Evolutionary conservation across 2,329 filamentous ascomycete genomes (phyloP), one percentile per base, ranked within the genome.

Genomic region (Aspergillus quadricinctus): DNA sequence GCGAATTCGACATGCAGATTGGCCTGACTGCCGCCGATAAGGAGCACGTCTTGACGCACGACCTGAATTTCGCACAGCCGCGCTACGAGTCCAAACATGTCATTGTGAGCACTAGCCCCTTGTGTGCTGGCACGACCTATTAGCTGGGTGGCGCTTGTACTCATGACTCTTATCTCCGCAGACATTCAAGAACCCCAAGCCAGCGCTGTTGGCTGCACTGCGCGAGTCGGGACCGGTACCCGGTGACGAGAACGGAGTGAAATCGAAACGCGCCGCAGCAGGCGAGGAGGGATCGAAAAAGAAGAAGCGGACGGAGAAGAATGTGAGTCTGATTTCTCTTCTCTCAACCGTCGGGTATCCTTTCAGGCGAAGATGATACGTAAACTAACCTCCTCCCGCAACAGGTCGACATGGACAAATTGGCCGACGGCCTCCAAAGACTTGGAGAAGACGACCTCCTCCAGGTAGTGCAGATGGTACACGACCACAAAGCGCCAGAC

Each of bases 401-500:
- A 55, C 55, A 84, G 75, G 80, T 89, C 64, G 94, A 99, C 74
- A 94, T 96, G 80, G 94, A 99, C 80, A 97, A 96, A 81, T 85
- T 99, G 66, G 94, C 93, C 31, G 92, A 97, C 57, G 92, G 88
- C 0, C 80, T 99, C 57, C 87, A 93, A 72, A 92, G 90, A 79
- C 85, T 99, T 27, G 84, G 85, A 62, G 94, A 99, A 78, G 94
- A 99, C 64, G 93, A 97, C 69, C 79, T 99, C 45, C 81, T 99
- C 59, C 90, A 94, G 65, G 91, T 97, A 25, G 95, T 99, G 59
- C 93, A 97, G 78, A 88, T 99, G 84, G 93, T 99, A 60, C 94
- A 97, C 74, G 94, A 99, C 77, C 90, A 97, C 78, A 97, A 97
- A 81, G 87, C 85, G 1, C 85, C 90, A 5, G 92, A 96, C 62